Conservation (phyloP, 768 basidiomycete genomes). For the Russula brevipes region DNA sequence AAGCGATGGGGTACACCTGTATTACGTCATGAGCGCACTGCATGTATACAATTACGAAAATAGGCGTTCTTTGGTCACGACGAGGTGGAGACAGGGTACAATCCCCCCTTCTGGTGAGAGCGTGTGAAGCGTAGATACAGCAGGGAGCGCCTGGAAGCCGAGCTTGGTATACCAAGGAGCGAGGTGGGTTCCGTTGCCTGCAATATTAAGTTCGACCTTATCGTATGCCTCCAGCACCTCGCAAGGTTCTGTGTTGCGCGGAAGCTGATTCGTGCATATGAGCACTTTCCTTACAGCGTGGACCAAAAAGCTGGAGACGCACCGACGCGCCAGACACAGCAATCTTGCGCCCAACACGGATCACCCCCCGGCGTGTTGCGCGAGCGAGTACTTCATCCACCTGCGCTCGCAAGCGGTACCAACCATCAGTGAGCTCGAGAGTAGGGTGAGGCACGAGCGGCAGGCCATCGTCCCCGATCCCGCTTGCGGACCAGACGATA, state of each 20-base stretch:
- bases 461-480: slow-evolving; percentile 36
- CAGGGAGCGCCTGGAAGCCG: slow-evolving; percentile 65
- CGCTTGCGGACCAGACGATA: slow-evolving; percentile 50
- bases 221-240: slow-evolving; percentile 81
- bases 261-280: slow-evolving; percentile 34
- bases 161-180: slow-evolving; percentile 86
- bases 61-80: slow-evolving; percentile 54
- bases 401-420: slow-evolving; percentile 81
- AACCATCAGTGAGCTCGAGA: slow-evolving; percentile 94
- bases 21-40: not conserved
- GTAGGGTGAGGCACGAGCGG: slow-evolving; percentile 44
- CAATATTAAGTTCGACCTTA: slow-evolving; percentile 57
- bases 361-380: slow-evolving; percentile 59
- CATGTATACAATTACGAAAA: slow-evolving; percentile 2
- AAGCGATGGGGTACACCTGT: slow-evolving; percentile 72
- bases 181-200: slow-evolving; percentile 82
- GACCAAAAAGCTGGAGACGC: not conserved
- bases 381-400: slow-evolving; percentile 69
- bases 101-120: slow-evolving; percentile 77
- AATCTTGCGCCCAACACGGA: slow-evolving; percentile 80
- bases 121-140: slow-evolving; percentile 71
- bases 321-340: slow-evolving; percentile 77
- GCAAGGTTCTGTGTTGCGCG: slow-evolving; percentile 54
- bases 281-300: slow-evolving; percentile 36
- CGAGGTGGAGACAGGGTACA: slow-evolving; percentile 68